Base-by-base conservation (phyloP, 1,139 yeast species). In the Saccharomycopsis hybrid region DNA sequence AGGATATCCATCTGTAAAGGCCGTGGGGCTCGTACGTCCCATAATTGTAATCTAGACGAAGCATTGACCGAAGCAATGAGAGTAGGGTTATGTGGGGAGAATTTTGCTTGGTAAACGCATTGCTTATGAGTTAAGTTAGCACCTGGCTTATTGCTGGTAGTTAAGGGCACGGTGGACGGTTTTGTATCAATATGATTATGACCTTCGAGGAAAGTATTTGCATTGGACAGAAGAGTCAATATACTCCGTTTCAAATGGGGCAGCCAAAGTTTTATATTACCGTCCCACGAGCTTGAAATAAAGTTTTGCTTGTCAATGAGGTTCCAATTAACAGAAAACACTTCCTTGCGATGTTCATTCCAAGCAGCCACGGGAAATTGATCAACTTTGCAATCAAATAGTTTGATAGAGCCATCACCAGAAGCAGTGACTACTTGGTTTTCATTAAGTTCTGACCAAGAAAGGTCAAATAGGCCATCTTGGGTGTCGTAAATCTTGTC, bases 371-470 rank as follows among this genome's bases (percentile, higher is more conserved):
- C 77, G 0, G 97, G 97, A 65, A 74, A 86, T 53, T 76, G 69
- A 3, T 77, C 74, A 38, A 84, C 76, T 1, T 80, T 76, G 41
- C 76, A 71, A 65, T 92, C 98, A 63, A 88, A 92, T 50, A 92
- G 65, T 58, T 89, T 84, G 42, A 92, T 69, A 0, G 88, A 73
- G 0, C 97, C 97, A 65, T 92, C 98, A 1, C 98, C 98, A 57
- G 85, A 81, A 24, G 95, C 94, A 0, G 78, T 80, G 2, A 79
- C 76, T 5, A 85, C 74, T 61, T 90, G 97, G 64, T 88, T 89
- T 58, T 88, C 97, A 63, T 92, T 92, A 11, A 74, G 55, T 64
- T 92, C 97, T 52, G 92, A 85, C 97, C 97, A 92, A 1, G 94
- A 77, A 3, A 86, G 68, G 60, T 87, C 95, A 62, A 87, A 89